Evolutionary conservation across 441 rosid genomes (phyloP).

Genomic region (Geranium incanum): DNA sequence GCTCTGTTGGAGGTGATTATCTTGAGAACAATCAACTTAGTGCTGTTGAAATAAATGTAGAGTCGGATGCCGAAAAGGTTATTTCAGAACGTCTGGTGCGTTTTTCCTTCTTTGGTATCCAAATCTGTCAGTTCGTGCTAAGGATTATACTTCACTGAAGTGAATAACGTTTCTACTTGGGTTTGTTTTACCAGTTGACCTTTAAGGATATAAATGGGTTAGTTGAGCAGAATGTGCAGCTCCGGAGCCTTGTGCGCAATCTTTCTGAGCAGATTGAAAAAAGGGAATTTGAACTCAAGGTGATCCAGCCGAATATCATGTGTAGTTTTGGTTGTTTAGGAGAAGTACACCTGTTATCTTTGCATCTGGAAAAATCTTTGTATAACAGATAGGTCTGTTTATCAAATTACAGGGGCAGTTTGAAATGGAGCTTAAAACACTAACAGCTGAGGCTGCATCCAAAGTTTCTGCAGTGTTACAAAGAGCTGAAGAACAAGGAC

Average conservation of each 20-base stretch:
- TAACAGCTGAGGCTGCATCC: slow-evolving; percentile 70
- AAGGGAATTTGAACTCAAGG: slow-evolving; percentile 79
- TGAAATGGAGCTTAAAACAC: slow-evolving; percentile 64
- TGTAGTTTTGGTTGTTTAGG: neutral
- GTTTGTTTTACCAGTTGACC: slow-evolving; percentile 52
- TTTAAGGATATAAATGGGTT: slow-evolving; percentile 92
- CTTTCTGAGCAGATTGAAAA: slow-evolving; percentile 73
- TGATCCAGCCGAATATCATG: slow-evolving; percentile 20
- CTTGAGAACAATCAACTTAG: slow-evolving; percentile 31
- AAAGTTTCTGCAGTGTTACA: slow-evolving; percentile 76
- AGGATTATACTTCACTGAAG: slow-evolving; percentile 2
- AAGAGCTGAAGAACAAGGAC: slow-evolving; percentile 92
- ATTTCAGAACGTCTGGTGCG: slow-evolving; percentile 76
- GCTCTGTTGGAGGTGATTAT: slow-evolving; percentile 41
- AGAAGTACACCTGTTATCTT: neutral
- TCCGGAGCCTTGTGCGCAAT: slow-evolving; percentile 79
- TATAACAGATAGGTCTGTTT: neutral
- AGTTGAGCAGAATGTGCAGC: slow-evolving; percentile 94
- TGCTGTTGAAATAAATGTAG: slow-evolving; percentile 44
- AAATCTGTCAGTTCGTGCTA: slow-evolving; percentile 15
- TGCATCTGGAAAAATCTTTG: slow-evolving; percentile 9
- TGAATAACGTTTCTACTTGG: slow-evolving; percentile 15
- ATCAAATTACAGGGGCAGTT: slow-evolving; percentile 52
- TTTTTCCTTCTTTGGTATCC: slow-evolving; percentile 12
- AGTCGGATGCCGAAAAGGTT: slow-evolving; percentile 60